phyloP scores from a whole-genome alignment of 108 stramenopile species.

The Nitzschia palea region DNA sequence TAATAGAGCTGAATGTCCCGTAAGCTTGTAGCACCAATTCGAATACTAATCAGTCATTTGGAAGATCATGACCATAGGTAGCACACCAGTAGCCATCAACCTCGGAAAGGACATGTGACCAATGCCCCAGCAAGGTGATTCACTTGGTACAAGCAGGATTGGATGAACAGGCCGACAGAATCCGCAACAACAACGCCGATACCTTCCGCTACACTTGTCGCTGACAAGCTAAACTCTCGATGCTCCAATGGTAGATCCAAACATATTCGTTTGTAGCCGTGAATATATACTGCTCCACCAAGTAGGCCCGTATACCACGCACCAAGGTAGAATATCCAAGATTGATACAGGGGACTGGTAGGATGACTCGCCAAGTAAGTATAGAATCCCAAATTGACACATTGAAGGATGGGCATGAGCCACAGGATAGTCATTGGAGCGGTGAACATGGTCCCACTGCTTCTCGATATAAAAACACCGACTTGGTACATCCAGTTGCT shows the following conservation, averaged over 20 bases:
- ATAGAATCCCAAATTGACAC: conserved; percentile 66
- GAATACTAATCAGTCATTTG: no score
- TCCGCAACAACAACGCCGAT: conserved; percentile 72
- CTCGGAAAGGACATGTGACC: conserved; percentile 50
- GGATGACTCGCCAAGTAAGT: conserved; percentile 11
- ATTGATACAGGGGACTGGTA: neutral
- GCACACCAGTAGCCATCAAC: no score
- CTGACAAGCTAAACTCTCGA: conserved; percentile 70
- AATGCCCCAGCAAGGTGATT: conserved; percentile 67
- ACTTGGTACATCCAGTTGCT: conserved; percentile 80
- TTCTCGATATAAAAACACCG: conserved; percentile 77
- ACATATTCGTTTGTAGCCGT: conserved; percentile 66
- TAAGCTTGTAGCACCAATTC: no score
- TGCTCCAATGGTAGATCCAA: conserved; percentile 49
- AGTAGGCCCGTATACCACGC: conserved; percentile 69
- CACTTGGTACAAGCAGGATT: conserved; percentile 67
- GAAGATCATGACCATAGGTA: no score
- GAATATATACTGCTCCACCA: conserved; percentile 82
- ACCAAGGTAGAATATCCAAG: conserved; percentile 32
- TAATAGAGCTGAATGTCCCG: no score
- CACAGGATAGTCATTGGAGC: conserved; percentile 55
- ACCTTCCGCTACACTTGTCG: conserved; percentile 67
- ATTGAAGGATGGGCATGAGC: conserved; percentile 72
- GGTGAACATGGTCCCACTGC: conserved; percentile 53
- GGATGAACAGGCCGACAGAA: conserved; percentile 64